Evolutionary conservation across 2,329 filamentous ascomycete species (phyloP).

Genomic region (Dryadomyces quercus-mongolicae): DNA sequence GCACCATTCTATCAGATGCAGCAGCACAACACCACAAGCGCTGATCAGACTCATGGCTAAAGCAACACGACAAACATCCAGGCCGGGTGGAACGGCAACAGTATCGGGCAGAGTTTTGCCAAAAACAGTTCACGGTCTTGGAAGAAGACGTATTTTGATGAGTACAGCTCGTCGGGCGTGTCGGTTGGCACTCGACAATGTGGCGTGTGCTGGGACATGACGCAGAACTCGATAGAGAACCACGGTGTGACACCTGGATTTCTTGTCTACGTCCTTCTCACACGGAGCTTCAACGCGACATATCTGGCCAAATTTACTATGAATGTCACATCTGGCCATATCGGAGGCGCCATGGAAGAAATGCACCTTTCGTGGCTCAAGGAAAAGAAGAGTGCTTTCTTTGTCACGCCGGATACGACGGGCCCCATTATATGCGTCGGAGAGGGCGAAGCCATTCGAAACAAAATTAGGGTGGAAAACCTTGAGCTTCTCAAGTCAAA

Average conservation of each 20-base stretch:
- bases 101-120: too few species aligned
- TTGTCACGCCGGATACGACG: neutral
- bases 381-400: constrained; percentile 2
- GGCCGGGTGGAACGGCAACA: too few species aligned
- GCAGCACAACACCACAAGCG: too few species aligned
- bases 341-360: neutral
- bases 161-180: too few species aligned
- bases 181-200: too few species aligned
- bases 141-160: too few species aligned
- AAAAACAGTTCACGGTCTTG: too few species aligned
- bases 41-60: too few species aligned
- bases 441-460: constrained; percentile 1
- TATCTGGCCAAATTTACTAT: constrained; percentile 6
- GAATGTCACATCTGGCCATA: neutral
- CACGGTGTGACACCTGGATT: constrained; percentile 3
- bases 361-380: neutral
- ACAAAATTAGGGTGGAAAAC: neutral
- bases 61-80: too few species aligned
- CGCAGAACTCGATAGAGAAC: constrained; percentile 1
- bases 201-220: constrained; percentile 4
- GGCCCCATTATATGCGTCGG: neutral
- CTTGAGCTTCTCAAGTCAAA: constrained; percentile 1
- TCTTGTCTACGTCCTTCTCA: constrained; percentile 5
- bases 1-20: too few species aligned
- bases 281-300: constrained; percentile 3